Base-by-base conservation (phyloP, 495 filamentous ascomycete genomes). In the Lasiosphaeriaceae sp. region DNA sequence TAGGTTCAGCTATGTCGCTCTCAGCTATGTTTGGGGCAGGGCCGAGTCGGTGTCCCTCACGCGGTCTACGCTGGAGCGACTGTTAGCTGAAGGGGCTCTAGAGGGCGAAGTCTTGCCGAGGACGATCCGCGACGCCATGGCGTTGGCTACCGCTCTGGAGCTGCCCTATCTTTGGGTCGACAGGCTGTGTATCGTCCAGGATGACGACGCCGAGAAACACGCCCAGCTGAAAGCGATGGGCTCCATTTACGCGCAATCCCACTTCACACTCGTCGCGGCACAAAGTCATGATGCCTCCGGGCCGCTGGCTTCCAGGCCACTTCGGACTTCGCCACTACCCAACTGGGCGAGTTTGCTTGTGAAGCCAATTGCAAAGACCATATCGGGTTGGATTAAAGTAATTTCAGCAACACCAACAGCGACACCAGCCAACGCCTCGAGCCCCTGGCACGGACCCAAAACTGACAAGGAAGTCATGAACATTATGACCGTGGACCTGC, bases 161-260 rank as follows among this genome's bases (percentile, higher is more conserved):
- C 14, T 64, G 12, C 11, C n/a, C 1, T 66, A 67, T 41, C 52
- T 74, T 11, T 74, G 71, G 71, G 61, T 73, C 14, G 71, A 74
- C 47, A 47, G 57, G 9, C 51, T 74, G 19, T 76, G 72, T 55
- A 74, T 75, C 20, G 41, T 67, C 2, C 69, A 75, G 52, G 65
- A 73, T 29, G 58, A 66, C 20, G 55, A 34, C 1, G 21, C 53
- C 2, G 60, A 68, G 16, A 69, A 71, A 16, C 52, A 62, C 8
- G 2, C 46, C 14, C 66, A 74, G 31, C 57, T 75, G 17, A 56
- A 52, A 20, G 56, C 53, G 1, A 75, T 76, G 73, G 63, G 59
- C 1, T 44, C 54, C 22, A 74, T 76, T 21, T 76, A 76, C 56
- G 50, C 57, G 1, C 47, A 64, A 8, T 56, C 72, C 7, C 54